phyloP scores from a whole-genome alignment of 371 early-diverging fungal species.

The Chytridium lagenaria region DNA sequence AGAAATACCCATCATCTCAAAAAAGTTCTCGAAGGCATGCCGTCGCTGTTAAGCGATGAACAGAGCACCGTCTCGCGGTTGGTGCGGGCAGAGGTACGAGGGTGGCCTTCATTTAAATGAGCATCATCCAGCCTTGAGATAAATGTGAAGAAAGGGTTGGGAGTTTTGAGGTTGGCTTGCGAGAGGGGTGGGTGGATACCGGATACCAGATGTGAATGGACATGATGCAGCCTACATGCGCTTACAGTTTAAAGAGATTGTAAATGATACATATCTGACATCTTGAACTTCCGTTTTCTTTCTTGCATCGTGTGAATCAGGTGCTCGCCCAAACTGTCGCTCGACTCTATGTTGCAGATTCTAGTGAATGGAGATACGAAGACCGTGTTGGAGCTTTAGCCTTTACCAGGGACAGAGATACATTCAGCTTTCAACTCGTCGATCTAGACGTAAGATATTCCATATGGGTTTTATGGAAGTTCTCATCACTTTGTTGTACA shows the following conservation, averaged over 20 bases:
- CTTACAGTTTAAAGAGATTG: no score
- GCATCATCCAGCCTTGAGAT: no score
- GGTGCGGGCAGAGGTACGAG: constrained; percentile 8
- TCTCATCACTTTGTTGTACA: constrained; percentile 3
- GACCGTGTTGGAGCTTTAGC: constrained; percentile 79
- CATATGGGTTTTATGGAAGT: background rate
- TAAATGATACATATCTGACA: background rate
- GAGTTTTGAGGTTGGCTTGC: background rate
- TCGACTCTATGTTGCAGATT: constrained; percentile 81
- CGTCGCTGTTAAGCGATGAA: background rate
- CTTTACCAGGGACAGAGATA: constrained; percentile 69
- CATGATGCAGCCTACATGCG: no score
- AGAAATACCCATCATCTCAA: no score
- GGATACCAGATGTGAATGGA: background rate
- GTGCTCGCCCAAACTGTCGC: constrained; percentile 83
- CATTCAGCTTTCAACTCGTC: constrained; percentile 77
- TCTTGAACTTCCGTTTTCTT: background rate
- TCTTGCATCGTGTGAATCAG: constrained; percentile 48
- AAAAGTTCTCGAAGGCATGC: background rate
- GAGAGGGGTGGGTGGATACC: background rate
- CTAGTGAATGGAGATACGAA: constrained; percentile 78
- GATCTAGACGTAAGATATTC: constrained; percentile 69
- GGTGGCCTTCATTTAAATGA: background rate
- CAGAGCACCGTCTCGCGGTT: background rate
- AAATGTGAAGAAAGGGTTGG: background rate